A percentile compares a stretch with the other conserved stretches of the same genome.
phyloP scores from a whole-genome alignment of 257 asterid genomes.

The Hygrophila difformis region DNA sequence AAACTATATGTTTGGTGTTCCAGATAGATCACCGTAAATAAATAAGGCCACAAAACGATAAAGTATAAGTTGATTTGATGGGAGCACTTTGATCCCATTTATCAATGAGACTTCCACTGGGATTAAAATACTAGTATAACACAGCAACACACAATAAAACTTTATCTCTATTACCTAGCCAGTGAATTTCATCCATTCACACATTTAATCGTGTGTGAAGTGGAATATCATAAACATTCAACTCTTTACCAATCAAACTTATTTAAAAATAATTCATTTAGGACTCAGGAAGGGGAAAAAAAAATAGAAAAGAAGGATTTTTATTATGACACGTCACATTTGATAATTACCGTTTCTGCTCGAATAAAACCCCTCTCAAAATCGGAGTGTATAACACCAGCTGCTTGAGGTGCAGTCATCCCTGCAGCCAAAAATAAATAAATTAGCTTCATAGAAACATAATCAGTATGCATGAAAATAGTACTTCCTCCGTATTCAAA shows the following conservation, averaged over 20 bases:
- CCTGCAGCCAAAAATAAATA: slow-evolving; percentile 38
- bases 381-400: slow-evolving; percentile 97
- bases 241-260: too few species aligned
- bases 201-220: too few species aligned
- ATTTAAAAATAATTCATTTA: too few species aligned
- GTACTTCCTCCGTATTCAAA: too few species aligned
- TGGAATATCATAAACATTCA: too few species aligned
- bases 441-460: slow-evolving; percentile 8
- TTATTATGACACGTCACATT: not conserved
- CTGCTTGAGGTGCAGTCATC: slow-evolving; percentile 99
- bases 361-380: slow-evolving; percentile 97
- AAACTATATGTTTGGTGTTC: not conserved
- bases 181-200: too few species aligned
- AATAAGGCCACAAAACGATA: slow-evolving; percentile 12
- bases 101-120: not conserved
- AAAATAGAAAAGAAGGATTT: too few species aligned
- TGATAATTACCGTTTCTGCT: slow-evolving; percentile 82
- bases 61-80: slow-evolving; percentile 6
- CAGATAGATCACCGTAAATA: not conserved
- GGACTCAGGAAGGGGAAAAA: too few species aligned
- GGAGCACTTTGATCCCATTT: slow-evolving; percentile 2
- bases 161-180: too few species aligned
- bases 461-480: slow-evolving; percentile 1
- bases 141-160: not conserved
- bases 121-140: not conserved